Evolutionary conservation across 2,329 filamentous ascomycete species (phyloP), one percentile per base, ranked within the genome.

Genomic region (Mollisiaceae sp.): DNA sequence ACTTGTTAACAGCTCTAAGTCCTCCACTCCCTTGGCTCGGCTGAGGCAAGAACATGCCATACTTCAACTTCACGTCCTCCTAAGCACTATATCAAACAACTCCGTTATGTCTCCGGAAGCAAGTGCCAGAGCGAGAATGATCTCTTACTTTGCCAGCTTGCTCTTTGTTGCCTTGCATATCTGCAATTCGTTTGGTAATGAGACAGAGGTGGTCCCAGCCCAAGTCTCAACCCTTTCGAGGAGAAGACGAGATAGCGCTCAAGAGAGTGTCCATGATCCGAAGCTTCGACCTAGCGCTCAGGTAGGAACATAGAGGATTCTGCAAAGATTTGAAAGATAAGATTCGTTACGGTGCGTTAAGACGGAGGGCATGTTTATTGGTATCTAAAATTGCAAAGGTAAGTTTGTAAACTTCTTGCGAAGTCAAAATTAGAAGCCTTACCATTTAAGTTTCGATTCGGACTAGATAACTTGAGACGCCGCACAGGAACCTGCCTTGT

Each of bases 11-110:
- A 22, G 60, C n/a, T 35, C 62, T 52, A 45, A 64, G n/a, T 18
- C 62, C 62, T 20, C 50, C 41, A 45, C 55, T 59, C 20, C 54
- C 32, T 6, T 9, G 20, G 60, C 55, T 59, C 32, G 45, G 38
- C 20, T 54, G 45, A 15, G 56, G 56, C n/a, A 59, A 35, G 39
- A 64, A 60, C 56, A 64, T 52, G 14, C 56, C 56, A 43, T 56
- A 43, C n/a, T 54, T 52, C 5, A 60, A 14, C 24, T 59, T 45
- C 2, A 64, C 45, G 50, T 60, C 56, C 32, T 32, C 39, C 24
- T 59, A n/a, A n/a, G n/a, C n/a, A n/a, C n/a, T n/a, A n/a, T 55
- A 35, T 60, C 56, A 27, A 43, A 60, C 24, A 60, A 24, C 24
- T 60, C 56, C 45, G 55, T 57, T 35, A 39, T 39, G 39, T 12